Evolutionary conservation across 2,329 filamentous ascomycete genomes (phyloP).

Genomic region (Ascosphaera apis): DNA sequence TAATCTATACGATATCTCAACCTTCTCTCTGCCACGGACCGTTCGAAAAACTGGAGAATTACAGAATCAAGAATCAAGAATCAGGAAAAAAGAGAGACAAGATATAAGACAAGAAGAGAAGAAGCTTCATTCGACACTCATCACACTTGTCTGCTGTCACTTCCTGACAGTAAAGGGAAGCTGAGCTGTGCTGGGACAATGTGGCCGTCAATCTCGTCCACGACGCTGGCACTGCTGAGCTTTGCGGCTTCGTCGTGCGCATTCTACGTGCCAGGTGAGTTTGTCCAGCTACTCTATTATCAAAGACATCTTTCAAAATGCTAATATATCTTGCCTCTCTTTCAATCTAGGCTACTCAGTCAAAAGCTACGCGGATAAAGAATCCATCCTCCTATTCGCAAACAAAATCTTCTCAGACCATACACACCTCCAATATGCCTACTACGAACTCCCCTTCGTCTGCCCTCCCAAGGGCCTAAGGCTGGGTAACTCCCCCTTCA

Average conservation of each 20-base stretch:
- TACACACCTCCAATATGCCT: constrained; percentile 78
- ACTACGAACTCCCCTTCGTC: constrained; percentile 69
- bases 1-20: too few species aligned
- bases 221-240: constrained; percentile 25
- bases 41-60: too few species aligned
- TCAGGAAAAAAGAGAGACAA: too few species aligned
- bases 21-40: too few species aligned
- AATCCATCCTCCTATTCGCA: constrained; percentile 62
- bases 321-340: too few species aligned
- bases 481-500: constrained; percentile 41
- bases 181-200: too few species aligned
- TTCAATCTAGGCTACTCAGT: constrained; percentile 54
- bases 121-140: too few species aligned
- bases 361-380: constrained; percentile 52
- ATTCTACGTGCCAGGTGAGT: constrained; percentile 66
- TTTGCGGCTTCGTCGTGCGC: constrained; percentile 33
- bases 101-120: too few species aligned
- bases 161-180: too few species aligned
- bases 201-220: too few species aligned
- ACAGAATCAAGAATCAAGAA: too few species aligned
- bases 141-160: too few species aligned
- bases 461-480: constrained; percentile 52
- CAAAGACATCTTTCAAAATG: constrained; percentile 1
- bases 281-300: background rate
- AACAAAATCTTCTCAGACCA: constrained; percentile 85